These are phyloP conservation scores for Areca catechu DNA, from an alignment of 176 grass and related monocot genomes.

Conservation along the genomic window DNA sequence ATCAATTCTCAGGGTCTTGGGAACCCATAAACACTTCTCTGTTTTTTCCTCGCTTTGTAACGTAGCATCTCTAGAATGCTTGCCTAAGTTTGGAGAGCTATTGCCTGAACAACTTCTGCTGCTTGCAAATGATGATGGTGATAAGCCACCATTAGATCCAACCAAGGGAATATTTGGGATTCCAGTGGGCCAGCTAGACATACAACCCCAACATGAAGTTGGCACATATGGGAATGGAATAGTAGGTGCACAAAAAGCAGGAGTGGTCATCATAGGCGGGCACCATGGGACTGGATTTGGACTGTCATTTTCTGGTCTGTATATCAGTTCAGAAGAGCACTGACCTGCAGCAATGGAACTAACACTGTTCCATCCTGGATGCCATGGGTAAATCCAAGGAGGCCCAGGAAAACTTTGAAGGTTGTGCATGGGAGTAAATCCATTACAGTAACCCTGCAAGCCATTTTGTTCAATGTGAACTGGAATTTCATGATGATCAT, in stretches of 20 bases:
- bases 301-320: not conserved
- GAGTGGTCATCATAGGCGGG: not conserved
- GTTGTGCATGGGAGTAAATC: not conserved
- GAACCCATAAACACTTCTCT: constrained; percentile 9
- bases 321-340: not conserved
- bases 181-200: not conserved
- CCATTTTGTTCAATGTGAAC: not conserved
- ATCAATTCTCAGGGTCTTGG: constrained; percentile 12
- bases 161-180: not conserved
- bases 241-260: not conserved
- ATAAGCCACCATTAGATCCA: not conserved
- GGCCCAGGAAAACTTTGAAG: not conserved
- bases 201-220: not conserved
- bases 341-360: not conserved
- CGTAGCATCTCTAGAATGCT: constrained; percentile 9
- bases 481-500: not conserved
- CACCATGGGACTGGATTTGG: constrained; percentile 1
- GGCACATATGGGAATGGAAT: not conserved
- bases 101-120: not conserved
- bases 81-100: constrained; percentile 2
- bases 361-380: not conserved
- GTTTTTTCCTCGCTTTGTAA: not conserved
- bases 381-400: constrained; percentile 10
- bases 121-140: not conserved
- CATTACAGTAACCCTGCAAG: not conserved